These are phyloP conservation scores for Aechmea fasciata DNA, from an alignment of 176 grass and related monocot species.

Conservation along the genomic window DNA sequence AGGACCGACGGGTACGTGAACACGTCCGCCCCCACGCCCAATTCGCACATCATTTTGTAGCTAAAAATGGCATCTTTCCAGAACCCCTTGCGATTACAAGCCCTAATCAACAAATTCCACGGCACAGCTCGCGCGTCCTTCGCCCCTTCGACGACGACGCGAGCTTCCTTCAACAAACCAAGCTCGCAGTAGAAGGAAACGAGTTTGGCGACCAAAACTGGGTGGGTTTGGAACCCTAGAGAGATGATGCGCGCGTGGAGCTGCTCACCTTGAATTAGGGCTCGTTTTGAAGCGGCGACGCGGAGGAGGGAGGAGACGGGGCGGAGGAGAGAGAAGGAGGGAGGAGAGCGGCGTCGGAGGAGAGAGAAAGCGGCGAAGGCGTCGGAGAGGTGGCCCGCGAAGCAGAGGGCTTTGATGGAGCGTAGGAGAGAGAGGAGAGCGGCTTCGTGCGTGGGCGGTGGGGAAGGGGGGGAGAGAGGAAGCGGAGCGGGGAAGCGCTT, in stretches of 20 bases:
- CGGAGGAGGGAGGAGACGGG: constrained; percentile 32
- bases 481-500: background rate
- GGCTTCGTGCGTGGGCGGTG: background rate
- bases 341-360: constrained; percentile 18
- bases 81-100: constrained; percentile 7
- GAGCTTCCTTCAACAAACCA: constrained; percentile 24
- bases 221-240: constrained; percentile 38
- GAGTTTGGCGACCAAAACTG: constrained; percentile 35
- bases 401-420: background rate
- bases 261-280: constrained; percentile 26
- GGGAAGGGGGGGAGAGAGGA: background rate
- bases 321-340: background rate
- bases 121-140: constrained; percentile 26
- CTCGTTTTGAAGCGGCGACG: constrained; percentile 16
- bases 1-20: constrained; percentile 62
- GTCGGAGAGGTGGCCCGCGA: constrained; percentile 29
- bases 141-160: constrained; percentile 20
- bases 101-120: constrained; percentile 56
- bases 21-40: background rate
- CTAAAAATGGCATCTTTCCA: constrained; percentile 33
- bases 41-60: constrained; percentile 25
- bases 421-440: background rate
- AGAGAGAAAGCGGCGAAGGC: constrained; percentile 42
- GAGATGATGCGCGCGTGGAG: constrained; percentile 30
- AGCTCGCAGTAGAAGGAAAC: constrained; percentile 27